Evolutionary conservation across 2,329 filamentous ascomycete genomes (phyloP), one percentile per base, ranked within the genome.

Genomic region (Botrytis elliptica): DNA sequence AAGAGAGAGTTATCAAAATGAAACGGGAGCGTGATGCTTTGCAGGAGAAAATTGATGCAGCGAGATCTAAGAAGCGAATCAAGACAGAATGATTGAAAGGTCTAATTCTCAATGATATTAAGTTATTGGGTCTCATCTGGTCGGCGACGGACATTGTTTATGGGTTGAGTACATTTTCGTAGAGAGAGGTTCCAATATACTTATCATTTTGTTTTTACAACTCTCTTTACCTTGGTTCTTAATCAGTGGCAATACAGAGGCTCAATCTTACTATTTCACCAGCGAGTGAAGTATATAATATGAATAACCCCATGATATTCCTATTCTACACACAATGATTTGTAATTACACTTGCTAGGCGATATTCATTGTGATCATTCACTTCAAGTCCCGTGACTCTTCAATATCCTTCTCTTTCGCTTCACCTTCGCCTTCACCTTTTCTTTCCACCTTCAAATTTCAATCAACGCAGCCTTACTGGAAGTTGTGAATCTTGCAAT

Each of bases 1-100:
- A 40, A 33, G 73, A 68, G 40, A 72, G 73, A 20, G 1, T 74
- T 33, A 29, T 46, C 29, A 55, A 72, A 42, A 60, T 72, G 73
- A 72, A 72, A 42, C 46, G 66, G 18, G 36, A 68, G 46, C 44
- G 25, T 25, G 49, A 57, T 68, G 25, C 8, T 40, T 57, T 68
- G 22, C 36, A 42, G 18, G 46, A 12, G 33, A 40, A 1, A 55
- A 57, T 68, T 16, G 66, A 68, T 55, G 49, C 49, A 2, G 66
- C 49, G 20, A 40, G 25, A 33, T 68, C 33, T 25, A 18, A 18
- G 44, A 66, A 66, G 44, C 64, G 44, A 4, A 3, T 49, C 29
- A 49, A 18, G 44, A 38, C 10, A 9, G 64, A 36, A 49, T 66
- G 25, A 49, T 9, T 18, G 1, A 49, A 14, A 16, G 9, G 42